Evolutionary conservation across 306 rosid genomes (phyloP).

Genomic region (Castanea mollissima): DNA sequence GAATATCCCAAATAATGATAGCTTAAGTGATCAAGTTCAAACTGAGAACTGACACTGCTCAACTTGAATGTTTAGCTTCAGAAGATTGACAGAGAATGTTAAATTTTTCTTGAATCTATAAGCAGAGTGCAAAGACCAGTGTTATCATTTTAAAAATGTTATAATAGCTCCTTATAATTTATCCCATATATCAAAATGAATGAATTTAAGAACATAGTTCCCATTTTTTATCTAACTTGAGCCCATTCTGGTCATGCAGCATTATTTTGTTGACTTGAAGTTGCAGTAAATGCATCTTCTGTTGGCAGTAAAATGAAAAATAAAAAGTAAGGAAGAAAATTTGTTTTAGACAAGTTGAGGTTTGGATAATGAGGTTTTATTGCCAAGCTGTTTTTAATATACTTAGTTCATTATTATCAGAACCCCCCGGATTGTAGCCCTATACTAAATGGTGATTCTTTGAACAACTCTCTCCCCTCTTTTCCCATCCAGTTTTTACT

Average conservation of each 20-base stretch:
- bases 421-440: neutral
- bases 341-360: neutral
- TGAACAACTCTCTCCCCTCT: neutral
- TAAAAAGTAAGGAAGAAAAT: neutral
- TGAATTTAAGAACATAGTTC: neutral
- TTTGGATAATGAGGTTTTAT: neutral
- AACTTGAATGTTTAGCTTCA: neutral
- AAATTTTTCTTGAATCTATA: neutral
- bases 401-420: neutral
- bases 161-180: neutral
- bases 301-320: neutral
- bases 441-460: neutral
- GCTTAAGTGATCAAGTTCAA: neutral
- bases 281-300: neutral
- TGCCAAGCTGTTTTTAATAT: neutral
- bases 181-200: neutral
- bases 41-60: neutral
- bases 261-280: neutral
- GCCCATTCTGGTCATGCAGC: no score
- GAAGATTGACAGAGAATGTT: neutral
- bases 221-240: neutral
- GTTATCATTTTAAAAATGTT: neutral
- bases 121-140: neutral
- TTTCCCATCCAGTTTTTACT: neutral
- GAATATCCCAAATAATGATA: neutral